phyloP scores from a whole-genome alignment of 495 filamentous ascomycete genomes.

The Aspergillus biplanus region DNA sequence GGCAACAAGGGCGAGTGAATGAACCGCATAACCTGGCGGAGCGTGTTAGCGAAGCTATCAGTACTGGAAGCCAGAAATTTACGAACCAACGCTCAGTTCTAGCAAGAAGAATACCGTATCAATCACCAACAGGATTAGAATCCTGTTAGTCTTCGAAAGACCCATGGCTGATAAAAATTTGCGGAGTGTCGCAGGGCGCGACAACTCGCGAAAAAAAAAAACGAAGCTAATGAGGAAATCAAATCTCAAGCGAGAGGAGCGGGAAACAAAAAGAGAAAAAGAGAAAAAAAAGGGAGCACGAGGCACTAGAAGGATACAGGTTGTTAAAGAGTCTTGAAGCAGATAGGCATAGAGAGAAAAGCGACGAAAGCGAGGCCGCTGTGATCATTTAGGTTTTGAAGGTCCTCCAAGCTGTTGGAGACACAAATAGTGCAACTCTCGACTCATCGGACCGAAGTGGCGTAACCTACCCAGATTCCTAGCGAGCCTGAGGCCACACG shows the following conservation, averaged over 20 bases:
- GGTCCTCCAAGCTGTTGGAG: not conserved
- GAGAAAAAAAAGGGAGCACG: not conserved
- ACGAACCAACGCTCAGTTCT: constrained; percentile 76
- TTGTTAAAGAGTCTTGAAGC: no score
- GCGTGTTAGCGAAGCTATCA: constrained; percentile 19
- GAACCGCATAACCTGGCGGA: constrained; percentile 69
- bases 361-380: no score
- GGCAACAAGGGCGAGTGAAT: constrained; percentile 90
- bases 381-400: no score
- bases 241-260: not conserved
- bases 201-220: not conserved
- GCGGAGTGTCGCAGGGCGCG: constrained; percentile 38
- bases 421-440: not conserved
- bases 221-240: not conserved
- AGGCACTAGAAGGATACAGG: not conserved
- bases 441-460: constrained; percentile 6
- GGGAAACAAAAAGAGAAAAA: not conserved
- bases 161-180: constrained; percentile 60
- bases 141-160: constrained; percentile 90
- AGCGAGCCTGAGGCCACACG: not conserved
- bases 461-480: not conserved
- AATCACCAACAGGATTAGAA: constrained; percentile 88
- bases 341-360: no score
- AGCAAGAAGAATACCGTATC: constrained; percentile 88
- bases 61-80: not conserved